Percentiles rank a stretch among this genome's conserved stretches.
phyloP scores from a whole-genome alignment of 2,329 filamentous ascomycete species.

The Colletotrichum tofieldiae region DNA sequence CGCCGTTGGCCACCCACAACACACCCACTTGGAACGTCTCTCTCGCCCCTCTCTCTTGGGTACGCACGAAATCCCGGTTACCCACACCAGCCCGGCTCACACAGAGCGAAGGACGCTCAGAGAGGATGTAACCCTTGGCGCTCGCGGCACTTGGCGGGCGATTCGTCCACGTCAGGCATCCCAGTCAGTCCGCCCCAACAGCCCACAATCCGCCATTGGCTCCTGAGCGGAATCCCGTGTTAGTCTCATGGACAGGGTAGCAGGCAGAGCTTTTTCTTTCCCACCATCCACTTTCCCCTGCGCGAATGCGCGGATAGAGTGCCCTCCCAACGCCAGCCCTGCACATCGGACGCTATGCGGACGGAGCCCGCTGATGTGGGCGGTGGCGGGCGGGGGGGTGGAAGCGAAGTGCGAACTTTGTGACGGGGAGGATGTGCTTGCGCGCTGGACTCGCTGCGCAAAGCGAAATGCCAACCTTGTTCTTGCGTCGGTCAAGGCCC shows the following conservation, averaged over 20 bases:
- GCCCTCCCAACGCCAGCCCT: background rate
- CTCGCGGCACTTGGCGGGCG: conserved; percentile 37
- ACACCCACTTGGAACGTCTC: background rate
- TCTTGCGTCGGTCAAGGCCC: conserved; percentile 28
- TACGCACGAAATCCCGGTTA: background rate
- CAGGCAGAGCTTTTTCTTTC: conserved; percentile 6
- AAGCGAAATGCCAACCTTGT: conserved; percentile 26
- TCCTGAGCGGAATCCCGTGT: conserved; percentile 6
- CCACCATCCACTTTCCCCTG: conserved; percentile 8
- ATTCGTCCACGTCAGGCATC: conserved; percentile 41
- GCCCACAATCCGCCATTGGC: conserved; percentile 21
- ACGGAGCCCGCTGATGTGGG: conserved; percentile 37
- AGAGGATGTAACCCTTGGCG: conserved; percentile 32
- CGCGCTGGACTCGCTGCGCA: conserved; percentile 20
- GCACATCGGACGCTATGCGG: conserved; percentile 25
- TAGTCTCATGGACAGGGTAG: conserved; percentile 12
- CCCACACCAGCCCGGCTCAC: too few species aligned
- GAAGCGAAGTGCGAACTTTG: conserved; percentile 11
- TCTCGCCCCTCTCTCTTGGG: background rate
- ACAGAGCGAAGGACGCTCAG: background rate
- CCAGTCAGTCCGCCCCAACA: conserved; percentile 6
- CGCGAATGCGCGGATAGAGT: background rate
- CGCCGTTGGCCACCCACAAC: conserved; percentile 11
- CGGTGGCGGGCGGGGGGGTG: conserved; percentile 14
- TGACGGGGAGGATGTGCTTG: conserved; percentile 6